Evolutionary conservation across 192 early-diverging fungal species (phyloP).

Genomic region (Rhizophagus clarus): DNA sequence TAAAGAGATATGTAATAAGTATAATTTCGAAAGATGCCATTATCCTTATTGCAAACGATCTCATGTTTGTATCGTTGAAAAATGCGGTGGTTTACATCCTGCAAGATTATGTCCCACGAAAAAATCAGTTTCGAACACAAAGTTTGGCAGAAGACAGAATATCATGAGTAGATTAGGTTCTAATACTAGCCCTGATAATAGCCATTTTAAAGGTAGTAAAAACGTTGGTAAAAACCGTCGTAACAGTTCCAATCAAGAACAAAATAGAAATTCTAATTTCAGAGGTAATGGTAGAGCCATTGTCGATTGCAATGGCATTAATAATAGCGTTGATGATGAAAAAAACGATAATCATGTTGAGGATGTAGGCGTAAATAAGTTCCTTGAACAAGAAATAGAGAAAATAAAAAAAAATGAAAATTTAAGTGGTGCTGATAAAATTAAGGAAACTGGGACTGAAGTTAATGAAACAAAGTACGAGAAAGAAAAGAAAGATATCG

Average conservation of each 20-base stretch:
- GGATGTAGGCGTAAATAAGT: background rate
- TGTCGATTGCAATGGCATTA: background rate
- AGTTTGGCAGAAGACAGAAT: background rate
- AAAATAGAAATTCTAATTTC: background rate
- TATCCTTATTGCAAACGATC: constrained; percentile 22
- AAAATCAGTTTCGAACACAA: background rate
- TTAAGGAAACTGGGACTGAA: background rate
- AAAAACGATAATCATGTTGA: background rate
- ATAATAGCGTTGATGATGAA: background rate
- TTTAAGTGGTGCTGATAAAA: background rate
- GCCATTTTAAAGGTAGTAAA: background rate
- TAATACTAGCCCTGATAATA: background rate
- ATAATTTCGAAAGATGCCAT: constrained; percentile 7
- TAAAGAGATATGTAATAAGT: constrained; percentile 18
- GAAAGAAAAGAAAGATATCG: background rate
- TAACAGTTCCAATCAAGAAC: background rate
- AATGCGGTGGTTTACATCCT: constrained; percentile 22
- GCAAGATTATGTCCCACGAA: constrained; percentile 3
- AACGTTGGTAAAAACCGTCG: background rate
- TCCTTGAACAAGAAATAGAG: background rate
- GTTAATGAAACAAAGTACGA: background rate
- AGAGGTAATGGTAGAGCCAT: background rate
- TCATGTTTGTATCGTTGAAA: constrained; percentile 1
- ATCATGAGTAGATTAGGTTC: background rate
- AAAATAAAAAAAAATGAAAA: background rate